Evolutionary conservation across 257 asterid genomes (phyloP).

Genomic region (Solanum chiquidenum): DNA sequence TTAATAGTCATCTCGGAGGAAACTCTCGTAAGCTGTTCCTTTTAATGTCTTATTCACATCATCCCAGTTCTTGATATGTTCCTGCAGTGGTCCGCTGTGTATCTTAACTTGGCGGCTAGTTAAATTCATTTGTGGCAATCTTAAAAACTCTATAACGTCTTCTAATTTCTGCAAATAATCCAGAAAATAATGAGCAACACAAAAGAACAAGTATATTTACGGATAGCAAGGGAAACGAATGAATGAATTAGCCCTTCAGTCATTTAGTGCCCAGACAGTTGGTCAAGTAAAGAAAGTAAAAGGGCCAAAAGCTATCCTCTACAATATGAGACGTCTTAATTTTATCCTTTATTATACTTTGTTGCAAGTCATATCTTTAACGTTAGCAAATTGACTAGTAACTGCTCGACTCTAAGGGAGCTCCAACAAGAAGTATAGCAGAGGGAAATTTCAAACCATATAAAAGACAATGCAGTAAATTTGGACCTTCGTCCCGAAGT

Average conservation of each 20-base stretch:
- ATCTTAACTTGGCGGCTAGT: conserved; percentile 80
- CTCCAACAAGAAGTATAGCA: not conserved
- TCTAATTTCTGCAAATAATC: conserved; percentile 40
- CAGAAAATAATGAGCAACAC: not conserved
- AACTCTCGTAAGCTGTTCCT: conserved; percentile 62
- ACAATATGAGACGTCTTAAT: not conserved
- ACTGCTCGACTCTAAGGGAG: not conserved
- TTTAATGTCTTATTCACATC: conserved; percentile 46
- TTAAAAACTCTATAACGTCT: conserved; percentile 59
- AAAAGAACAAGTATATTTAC: not conserved
- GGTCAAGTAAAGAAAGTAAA: not conserved
- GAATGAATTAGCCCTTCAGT: not conserved
- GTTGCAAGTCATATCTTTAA: not conserved
- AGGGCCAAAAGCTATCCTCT: not conserved
- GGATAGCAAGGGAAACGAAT: not conserved
- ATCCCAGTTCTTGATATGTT: conserved; percentile 70
- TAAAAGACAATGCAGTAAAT: not conserved
- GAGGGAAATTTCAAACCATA: not conserved
- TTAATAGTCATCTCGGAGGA: conserved; percentile 52
- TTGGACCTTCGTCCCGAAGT: not conserved
- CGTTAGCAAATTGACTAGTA: not conserved
- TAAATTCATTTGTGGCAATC: conserved; percentile 52
- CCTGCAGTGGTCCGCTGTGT: conserved; percentile 58
- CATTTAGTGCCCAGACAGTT: not conserved
- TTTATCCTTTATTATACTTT: not conserved